Evolutionary conservation across 179 eudicot genomes (phyloP), one percentile per base, ranked within the genome.

Genomic region (Patellifolia procumbens): DNA sequence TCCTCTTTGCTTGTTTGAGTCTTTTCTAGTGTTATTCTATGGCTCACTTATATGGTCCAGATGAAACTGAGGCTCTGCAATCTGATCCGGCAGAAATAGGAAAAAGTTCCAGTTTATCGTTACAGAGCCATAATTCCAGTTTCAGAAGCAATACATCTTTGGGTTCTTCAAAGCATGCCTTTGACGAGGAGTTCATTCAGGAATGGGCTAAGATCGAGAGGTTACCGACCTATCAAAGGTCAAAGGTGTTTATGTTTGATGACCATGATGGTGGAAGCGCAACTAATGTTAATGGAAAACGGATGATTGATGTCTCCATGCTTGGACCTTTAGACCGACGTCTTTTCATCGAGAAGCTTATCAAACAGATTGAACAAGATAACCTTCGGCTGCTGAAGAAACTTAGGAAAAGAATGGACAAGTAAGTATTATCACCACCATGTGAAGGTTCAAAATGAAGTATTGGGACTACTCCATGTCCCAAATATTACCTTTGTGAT

Each of bases 331-430:
- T 68, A 28, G 94, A 90, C 71, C 84, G 90, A 69, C 91, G 80
- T 73, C 72, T 81, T 83, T 84, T 92, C 74, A 81, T 92, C 48
- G 97, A 91, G 80, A 90, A 85, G 82, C 84, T 91, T 68, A 85
- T 92, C 70, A 89, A 87, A 66, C 89, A 91, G 77, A 86, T 88
- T 81, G 88, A 89, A 68, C 79, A 83, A 72, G 97, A 92, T 75
- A 92, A 92, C 71, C 94, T 87, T 61, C 80, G 79, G 17, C 82
- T 92, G 72, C 76, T 92, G 81, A 88, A 83, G 71, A 88, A 91
- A 76, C 85, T 92, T 35, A 82, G 88, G 74, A 82, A 78, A 51
- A 84, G 97, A 78, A 84, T 85, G 56, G 94, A 89, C 78, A 88
- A 81, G 97, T 89, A 83, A 76, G 86, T 68, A 26, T 62, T 74